phyloP scores from a whole-genome alignment of 345 rosid species.

The Aurinia saxatilis region DNA sequence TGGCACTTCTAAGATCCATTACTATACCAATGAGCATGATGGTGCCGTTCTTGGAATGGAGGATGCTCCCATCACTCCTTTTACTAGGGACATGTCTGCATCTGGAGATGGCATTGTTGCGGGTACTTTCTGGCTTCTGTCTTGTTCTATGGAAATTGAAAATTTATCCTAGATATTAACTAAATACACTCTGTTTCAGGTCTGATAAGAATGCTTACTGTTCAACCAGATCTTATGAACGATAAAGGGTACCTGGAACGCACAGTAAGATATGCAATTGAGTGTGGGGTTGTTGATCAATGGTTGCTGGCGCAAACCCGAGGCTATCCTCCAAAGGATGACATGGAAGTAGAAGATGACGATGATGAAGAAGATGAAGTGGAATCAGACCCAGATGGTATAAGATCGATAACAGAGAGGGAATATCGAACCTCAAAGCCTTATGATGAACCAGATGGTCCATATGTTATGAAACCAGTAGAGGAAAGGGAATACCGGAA shows the following conservation, averaged over 20 bases:
- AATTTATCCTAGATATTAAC: neutral
- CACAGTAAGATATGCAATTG: conserved; percentile 59
- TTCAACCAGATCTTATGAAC: conserved; percentile 56
- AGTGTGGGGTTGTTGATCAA: conserved; percentile 81
- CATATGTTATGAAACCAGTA: conserved; percentile 28
- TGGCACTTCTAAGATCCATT: conserved; percentile 88
- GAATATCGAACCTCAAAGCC: conserved; percentile 49
- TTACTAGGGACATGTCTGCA: conserved; percentile 77
- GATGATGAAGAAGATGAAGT: conserved; percentile 41
- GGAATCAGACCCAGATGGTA: conserved; percentile 51
- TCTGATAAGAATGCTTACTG: conserved; percentile 76
- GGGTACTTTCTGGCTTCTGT: conserved; percentile 34
- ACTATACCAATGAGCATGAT: conserved; percentile 68
- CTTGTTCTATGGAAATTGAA: neutral
- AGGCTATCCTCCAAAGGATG: conserved; percentile 76
- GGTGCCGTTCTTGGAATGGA: conserved; percentile 78
- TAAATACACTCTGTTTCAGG: conserved; percentile 35
- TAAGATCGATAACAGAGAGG: conserved; percentile 55
- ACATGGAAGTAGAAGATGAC: conserved; percentile 33
- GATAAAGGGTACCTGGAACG: conserved; percentile 62
- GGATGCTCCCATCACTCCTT: conserved; percentile 75
- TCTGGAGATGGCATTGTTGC: conserved; percentile 94
- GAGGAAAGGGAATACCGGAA: conserved; percentile 25
- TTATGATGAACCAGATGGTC: conserved; percentile 29
- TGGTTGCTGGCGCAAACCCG: conserved; percentile 53